Conservation (phyloP, 305 asterid genomes). For the Plantago coronopus region DNA sequence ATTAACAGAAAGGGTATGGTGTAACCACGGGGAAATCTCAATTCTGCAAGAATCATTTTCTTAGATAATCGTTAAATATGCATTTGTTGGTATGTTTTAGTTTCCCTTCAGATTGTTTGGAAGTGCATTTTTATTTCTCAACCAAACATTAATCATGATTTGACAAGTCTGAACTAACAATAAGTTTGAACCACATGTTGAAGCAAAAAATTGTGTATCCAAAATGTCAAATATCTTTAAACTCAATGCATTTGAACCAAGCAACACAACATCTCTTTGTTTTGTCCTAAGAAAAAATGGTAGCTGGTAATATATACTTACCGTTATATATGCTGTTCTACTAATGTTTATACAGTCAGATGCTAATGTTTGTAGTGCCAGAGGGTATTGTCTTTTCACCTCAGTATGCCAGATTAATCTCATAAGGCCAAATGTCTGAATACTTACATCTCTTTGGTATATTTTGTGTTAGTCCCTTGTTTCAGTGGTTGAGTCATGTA, state of each 20-base stretch:
- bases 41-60: too few species aligned
- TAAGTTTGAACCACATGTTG: too few species aligned
- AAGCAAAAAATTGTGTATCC: neutral
- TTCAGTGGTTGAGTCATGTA: constrained; percentile 71
- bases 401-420: neutral
- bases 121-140: too few species aligned
- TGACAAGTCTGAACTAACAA: too few species aligned
- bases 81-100: too few species aligned
- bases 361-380: neutral
- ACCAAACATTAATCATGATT: too few species aligned
- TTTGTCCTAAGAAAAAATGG: neutral
- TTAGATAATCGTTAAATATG: too few species aligned
- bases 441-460: constrained; percentile 24
- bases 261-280: neutral
- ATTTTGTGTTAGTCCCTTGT: constrained; percentile 80
- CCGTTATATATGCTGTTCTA: neutral
- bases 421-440: constrained; percentile 7
- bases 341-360: neutral
- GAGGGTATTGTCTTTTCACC: too few species aligned
- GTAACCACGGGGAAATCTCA: too few species aligned
- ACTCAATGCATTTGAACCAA: neutral
- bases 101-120: too few species aligned
- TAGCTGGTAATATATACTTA: neutral
- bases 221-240: neutral
- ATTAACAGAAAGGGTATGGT: too few species aligned